These are phyloP conservation scores for Lumnitzera racemosa DNA, from an alignment of 345 rosid species.

Conservation along the genomic window DNA sequence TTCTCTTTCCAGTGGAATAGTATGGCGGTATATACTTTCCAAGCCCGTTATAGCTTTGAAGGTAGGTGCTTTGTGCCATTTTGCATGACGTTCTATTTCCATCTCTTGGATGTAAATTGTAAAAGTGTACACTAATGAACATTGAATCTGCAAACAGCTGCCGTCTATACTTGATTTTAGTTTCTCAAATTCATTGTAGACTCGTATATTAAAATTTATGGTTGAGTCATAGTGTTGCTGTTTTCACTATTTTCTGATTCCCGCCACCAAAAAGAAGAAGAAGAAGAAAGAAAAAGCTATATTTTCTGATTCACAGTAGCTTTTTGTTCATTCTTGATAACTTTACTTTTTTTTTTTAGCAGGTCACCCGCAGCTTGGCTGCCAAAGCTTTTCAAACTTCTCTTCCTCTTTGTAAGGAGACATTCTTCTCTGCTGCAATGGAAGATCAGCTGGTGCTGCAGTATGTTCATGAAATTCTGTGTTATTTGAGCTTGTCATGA, in stretches of 20 bases:
- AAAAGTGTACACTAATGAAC: not conserved
- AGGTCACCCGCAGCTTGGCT: constrained; percentile 89
- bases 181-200: no score
- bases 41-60: constrained; percentile 83
- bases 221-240: no score
- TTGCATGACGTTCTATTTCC: no score
- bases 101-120: no score
- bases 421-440: constrained; percentile 73
- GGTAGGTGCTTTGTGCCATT: constrained; percentile 28
- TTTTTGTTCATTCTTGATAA: not conserved
- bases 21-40: constrained; percentile 80
- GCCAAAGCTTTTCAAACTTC: constrained; percentile 82
- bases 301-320: no score
- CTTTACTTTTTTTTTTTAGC: constrained; percentile 9
- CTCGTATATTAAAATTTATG: no score
- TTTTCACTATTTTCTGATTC: no score
- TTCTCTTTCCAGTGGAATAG: constrained; percentile 53
- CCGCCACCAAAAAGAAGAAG: no score
- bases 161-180: no score
- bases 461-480: constrained; percentile 24
- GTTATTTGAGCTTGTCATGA: no score
- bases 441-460: constrained; percentile 64
- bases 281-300: no score
- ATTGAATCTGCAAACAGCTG: not conserved
- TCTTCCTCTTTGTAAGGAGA: constrained; percentile 75